Conservation (phyloP, 2,329 filamentous ascomycete species). For the Colletotrichum australisinense region DNA sequence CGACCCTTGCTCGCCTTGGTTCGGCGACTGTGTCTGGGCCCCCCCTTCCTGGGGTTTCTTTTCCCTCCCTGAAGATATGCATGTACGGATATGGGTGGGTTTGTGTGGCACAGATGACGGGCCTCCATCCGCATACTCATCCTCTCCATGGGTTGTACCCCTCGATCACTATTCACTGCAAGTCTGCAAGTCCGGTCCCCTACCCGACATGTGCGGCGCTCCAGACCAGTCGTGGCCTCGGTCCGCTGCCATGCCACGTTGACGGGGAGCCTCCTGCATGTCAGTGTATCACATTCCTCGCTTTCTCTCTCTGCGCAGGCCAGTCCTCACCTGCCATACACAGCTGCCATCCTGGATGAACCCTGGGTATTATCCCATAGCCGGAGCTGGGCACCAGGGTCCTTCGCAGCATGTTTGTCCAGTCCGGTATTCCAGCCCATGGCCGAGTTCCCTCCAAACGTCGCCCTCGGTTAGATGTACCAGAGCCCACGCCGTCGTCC, state of each 20-base stretch:
- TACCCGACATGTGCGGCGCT: conserved; percentile 15
- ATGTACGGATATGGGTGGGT: neutral
- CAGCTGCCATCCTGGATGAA: conserved; percentile 3
- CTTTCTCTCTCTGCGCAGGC: conserved; percentile 3
- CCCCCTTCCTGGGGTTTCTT: conserved; percentile 10
- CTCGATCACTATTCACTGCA: neutral
- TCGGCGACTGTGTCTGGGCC: conserved; percentile 11
- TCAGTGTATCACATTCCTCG: conserved; percentile 21
- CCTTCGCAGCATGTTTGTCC: neutral
- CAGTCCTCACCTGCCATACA: conserved; percentile 19
- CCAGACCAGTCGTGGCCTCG: conserved; percentile 12
- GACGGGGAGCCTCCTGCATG: conserved; percentile 28
- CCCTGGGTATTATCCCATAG: neutral
- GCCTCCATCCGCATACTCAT: neutral
- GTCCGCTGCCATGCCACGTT: conserved; percentile 26
- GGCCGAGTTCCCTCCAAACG: neutral
- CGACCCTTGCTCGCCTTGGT: conserved; percentile 9
- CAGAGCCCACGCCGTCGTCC: neutral
- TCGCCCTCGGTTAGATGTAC: neutral
- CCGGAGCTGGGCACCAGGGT: conserved; percentile 8
- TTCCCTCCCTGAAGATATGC: conserved; percentile 2
- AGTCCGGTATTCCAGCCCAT: conserved; percentile 5
- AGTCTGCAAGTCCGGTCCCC: neutral
- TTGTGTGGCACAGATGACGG: conserved; percentile 17
- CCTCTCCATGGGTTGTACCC: neutral